Evolutionary conservation across 2,329 filamentous ascomycete species (phyloP).

Genomic region (Aspergillus ibericus): DNA sequence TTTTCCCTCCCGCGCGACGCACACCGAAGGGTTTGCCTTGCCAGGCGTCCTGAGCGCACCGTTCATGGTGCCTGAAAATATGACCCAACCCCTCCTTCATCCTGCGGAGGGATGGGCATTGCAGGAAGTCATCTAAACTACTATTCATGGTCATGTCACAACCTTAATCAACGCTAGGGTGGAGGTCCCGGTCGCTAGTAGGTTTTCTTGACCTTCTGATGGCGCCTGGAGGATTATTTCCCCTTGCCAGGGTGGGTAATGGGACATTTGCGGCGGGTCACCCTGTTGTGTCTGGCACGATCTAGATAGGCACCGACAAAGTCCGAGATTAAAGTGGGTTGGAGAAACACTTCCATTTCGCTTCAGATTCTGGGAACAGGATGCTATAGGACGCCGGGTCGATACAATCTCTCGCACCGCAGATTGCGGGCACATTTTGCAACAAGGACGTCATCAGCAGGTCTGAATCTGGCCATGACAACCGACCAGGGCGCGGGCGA

Average conservation of each 20-base stretch:
- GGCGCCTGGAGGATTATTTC: neutral
- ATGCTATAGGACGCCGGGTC: neutral
- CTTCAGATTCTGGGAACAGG: too few species aligned
- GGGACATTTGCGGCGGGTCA: neutral
- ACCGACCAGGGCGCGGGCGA: neutral
- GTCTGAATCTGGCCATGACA: slow-evolving; percentile 1
- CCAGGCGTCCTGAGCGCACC: slow-evolving; percentile 11
- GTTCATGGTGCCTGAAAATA: slow-evolving; percentile 9
- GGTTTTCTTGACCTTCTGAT: neutral
- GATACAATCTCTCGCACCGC: neutral
- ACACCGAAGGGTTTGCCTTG: slow-evolving; percentile 8
- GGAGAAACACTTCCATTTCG: neutral
- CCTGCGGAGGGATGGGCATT: neutral
- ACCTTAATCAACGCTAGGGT: slow-evolving; percentile 3
- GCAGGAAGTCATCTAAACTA: neutral
- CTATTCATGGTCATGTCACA: neutral
- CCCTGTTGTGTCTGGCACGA: neutral
- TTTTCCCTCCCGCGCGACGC: neutral
- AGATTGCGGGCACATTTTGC: neutral
- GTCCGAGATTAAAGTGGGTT: neutral
- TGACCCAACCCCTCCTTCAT: neutral
- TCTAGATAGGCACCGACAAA: neutral
- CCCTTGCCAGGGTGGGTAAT: neutral
- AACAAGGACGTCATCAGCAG: neutral
- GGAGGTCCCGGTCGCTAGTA: neutral